Conservation (phyloP, 345 rosid species). For the Pugionium dolabratum region DNA sequence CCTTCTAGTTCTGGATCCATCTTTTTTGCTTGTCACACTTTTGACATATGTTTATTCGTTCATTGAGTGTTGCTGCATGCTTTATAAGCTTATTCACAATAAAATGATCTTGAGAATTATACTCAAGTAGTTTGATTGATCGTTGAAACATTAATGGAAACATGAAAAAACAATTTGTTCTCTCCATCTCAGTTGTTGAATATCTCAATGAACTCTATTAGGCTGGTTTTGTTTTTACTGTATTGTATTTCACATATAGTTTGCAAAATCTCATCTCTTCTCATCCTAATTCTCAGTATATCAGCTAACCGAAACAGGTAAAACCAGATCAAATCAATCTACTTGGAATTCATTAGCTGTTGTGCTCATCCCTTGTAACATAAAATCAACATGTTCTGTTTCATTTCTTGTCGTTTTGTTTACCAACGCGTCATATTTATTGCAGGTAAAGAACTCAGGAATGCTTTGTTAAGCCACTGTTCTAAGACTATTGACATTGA, state of each 20-base stretch:
- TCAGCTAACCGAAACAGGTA: not conserved
- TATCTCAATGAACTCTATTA: not conserved
- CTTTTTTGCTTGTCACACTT: constrained; percentile 1
- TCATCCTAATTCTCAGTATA: not conserved
- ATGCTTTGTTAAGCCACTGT: not conserved
- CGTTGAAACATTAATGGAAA: not conserved
- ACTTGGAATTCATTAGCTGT: constrained; percentile 12
- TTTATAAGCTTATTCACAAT: constrained; percentile 4
- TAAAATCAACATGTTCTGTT: not conserved
- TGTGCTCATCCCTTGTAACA: not conserved
- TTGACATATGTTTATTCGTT: not conserved
- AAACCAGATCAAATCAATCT: not conserved
- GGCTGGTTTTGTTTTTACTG: not conserved
- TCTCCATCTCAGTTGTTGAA: not conserved
- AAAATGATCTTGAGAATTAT: not conserved
- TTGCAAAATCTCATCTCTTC: not conserved
- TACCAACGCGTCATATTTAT: not conserved
- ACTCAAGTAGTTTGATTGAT: not conserved
- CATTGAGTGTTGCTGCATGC: constrained; percentile 6
- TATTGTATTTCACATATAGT: not conserved
- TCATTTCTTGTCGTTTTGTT: not conserved
- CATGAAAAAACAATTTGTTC: not conserved
- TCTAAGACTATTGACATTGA: constrained; percentile 17
- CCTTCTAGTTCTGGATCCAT: constrained; percentile 7
- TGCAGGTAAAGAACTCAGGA: constrained; percentile 10